phyloP scores from a whole-genome alignment of 1,284 basidiomycete genomes.

The Ceratobasidium sp. region DNA sequence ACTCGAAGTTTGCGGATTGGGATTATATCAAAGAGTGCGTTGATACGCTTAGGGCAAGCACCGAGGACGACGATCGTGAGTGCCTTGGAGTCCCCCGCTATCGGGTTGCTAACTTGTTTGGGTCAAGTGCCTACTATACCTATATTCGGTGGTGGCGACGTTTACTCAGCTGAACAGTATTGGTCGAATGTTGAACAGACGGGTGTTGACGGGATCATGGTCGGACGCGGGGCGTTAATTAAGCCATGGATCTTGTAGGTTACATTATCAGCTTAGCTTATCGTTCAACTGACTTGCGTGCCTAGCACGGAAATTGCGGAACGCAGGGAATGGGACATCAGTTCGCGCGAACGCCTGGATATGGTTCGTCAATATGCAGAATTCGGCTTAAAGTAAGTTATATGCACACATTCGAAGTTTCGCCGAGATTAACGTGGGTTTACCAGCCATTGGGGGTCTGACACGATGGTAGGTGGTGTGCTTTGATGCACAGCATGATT shows the following conservation, averaged over 20 bases:
- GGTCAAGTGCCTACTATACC: slow-evolving; percentile 84
- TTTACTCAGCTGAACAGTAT: slow-evolving; percentile 89
- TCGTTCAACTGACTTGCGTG: not conserved
- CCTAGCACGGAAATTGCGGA: slow-evolving; percentile 90
- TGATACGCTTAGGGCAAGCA: slow-evolving; percentile 79
- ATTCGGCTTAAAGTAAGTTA: slow-evolving; percentile 75
- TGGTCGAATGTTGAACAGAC: slow-evolving; percentile 81
- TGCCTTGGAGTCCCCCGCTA: slow-evolving; percentile 46
- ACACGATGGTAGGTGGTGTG: slow-evolving; percentile 67
- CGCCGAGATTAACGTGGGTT: too few relatives aligned
- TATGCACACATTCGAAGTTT: too few relatives aligned
- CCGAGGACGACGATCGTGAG: slow-evolving; percentile 82
- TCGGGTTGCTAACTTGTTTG: slow-evolving; percentile 36
- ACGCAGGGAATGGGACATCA: slow-evolving; percentile 94
- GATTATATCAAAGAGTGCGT: slow-evolving; percentile 91
- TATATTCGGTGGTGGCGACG: slow-evolving; percentile 96
- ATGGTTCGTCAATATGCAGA: slow-evolving; percentile 86
- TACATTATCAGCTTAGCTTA: not conserved
- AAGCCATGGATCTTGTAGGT: slow-evolving; percentile 66
- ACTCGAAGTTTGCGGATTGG: slow-evolving; percentile 91
- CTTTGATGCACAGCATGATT: slow-evolving; percentile 6
- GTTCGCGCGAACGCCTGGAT: slow-evolving; percentile 88
- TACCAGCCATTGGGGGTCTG: slow-evolving; percentile 86
- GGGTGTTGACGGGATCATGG: slow-evolving; percentile 95
- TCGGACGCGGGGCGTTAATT: slow-evolving; percentile 94